phyloP scores from a whole-genome alignment of 257 asterid genomes.

The Nyctanthes arbortristis region DNA sequence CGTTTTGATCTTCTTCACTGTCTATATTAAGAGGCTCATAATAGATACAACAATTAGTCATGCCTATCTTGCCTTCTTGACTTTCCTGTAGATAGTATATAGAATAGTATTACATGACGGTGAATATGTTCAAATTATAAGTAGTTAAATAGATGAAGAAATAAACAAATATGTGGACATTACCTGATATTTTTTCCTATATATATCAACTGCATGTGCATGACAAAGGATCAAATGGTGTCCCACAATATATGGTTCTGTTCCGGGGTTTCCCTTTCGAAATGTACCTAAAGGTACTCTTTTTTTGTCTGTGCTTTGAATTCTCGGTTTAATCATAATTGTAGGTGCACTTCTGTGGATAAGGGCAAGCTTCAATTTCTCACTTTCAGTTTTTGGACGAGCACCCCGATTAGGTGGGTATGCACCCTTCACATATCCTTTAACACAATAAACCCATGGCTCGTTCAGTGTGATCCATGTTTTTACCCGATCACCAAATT shows the following conservation, averaged over 20 bases:
- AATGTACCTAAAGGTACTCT: too few species aligned
- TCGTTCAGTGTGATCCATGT: conserved; percentile 44
- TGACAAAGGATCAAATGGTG: conserved; percentile 18
- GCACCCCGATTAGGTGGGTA: conserved; percentile 30
- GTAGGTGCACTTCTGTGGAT: neutral
- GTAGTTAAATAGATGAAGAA: neutral
- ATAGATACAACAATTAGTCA: neutral
- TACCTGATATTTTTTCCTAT: conserved; percentile 16
- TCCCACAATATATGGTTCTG: conserved; percentile 17
- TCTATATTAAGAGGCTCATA: conserved; percentile 17
- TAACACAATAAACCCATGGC: conserved; percentile 21
- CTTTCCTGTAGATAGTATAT: neutral
- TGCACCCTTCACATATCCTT: conserved; percentile 21
- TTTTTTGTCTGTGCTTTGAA: too few species aligned
- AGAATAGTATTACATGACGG: neutral
- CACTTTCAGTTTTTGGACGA: neutral
- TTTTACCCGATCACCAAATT: conserved; percentile 47
- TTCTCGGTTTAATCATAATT: neutral
- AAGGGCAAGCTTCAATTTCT: neutral
- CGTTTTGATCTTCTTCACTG: neutral
- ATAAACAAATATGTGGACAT: neutral
- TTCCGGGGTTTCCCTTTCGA: conserved; percentile 8
- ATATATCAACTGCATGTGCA: conserved; percentile 22
- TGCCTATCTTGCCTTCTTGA: conserved; percentile 20
- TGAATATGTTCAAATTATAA: too few species aligned